Base-by-base conservation (phyloP, 2,329 filamentous ascomycete genomes). In the Mycosphaerella arachidis region DNA sequence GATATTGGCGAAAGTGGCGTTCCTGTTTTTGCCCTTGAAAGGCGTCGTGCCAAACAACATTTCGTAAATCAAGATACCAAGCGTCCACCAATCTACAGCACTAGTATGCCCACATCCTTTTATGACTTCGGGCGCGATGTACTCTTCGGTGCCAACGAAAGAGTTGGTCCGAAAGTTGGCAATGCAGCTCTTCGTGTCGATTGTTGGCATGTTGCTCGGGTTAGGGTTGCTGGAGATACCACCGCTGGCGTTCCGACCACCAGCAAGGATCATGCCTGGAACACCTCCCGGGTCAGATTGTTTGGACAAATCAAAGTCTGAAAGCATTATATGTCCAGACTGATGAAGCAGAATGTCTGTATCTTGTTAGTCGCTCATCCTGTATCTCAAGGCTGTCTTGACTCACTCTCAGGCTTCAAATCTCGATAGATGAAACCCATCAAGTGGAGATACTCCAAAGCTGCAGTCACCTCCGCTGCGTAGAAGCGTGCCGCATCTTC, bases 351-450 rank as follows among this genome's bases (percentile, higher is more conserved):
- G 82, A 66, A 99, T 99, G 70, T 99, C 92, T 97, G 67, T 6
- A 27, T 27, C n/a, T 45, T 29, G 67, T 82, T 71, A 83, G 79
- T 56, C 53, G 27, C 9, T 13, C 6, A 29, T 43, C 5, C 30
- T 13, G 1, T 35, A n/a, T n/a, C 16, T 20, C 7, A 30, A 10
- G 35, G 8, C 3, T 18, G 16, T 9, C 37, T 12, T 6, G 8
- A 82, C 90, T 69, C 82, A 96, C 92, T 90, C 79, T 99, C 94
- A 66, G 94, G 94, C 79, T 99, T 99, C 71, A 99, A 75, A 77
- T 99, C 94, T 68, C 94, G 87, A 77, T 99, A 99, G 66, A 99
- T 99, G 79, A 99, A 99, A 29, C 94, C 94, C 94, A 99, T 99
- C 64, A 99, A 79, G 78, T 99, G 94, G 53, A 99, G 83, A 70